Evolutionary conservation across 2,329 filamentous ascomycete species (phyloP).

Genomic region (Fusarium nanum): DNA sequence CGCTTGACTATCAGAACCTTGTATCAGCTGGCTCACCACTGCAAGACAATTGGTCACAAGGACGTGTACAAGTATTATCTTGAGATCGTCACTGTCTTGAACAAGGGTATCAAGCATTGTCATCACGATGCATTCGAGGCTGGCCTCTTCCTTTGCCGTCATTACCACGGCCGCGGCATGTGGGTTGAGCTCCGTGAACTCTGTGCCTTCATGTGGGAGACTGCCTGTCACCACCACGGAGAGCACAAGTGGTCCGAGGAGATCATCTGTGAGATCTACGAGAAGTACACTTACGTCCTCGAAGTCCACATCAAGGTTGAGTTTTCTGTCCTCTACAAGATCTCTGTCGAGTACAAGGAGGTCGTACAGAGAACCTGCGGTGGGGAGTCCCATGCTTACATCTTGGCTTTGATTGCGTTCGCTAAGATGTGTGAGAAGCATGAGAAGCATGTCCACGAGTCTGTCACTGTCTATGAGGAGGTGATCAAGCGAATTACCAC

Average conservation of each 20-base stretch:
- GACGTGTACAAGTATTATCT: conserved; percentile 53
- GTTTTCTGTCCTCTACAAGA: conserved; percentile 55
- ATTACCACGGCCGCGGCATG: conserved; percentile 58
- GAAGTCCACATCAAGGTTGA: conserved; percentile 57
- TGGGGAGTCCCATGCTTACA: conserved; percentile 42
- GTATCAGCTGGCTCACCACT: conserved; percentile 45
- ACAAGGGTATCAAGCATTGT: conserved; percentile 48
- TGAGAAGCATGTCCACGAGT: conserved; percentile 57
- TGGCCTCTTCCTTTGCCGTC: conserved; percentile 56
- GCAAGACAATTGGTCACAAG: conserved; percentile 44
- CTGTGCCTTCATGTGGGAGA: conserved; percentile 60
- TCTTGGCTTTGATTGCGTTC: conserved; percentile 52
- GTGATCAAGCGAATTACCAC: conserved; percentile 54
- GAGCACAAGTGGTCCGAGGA: conserved; percentile 54
- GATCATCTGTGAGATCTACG: conserved; percentile 55
- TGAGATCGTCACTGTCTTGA: conserved; percentile 53
- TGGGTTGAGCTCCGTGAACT: conserved; percentile 60
- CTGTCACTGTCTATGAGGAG: conserved; percentile 59
- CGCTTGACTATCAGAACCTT: conserved; percentile 51
- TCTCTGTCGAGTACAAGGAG: conserved; percentile 61
- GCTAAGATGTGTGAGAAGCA: conserved; percentile 60
- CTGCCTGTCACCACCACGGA: conserved; percentile 52
- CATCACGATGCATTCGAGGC: conserved; percentile 59
- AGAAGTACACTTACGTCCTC: conserved; percentile 60
- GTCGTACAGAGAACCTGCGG: conserved; percentile 56